Base-by-base conservation (phyloP, 345 rosid species). In the Lepidium africanum region DNA sequence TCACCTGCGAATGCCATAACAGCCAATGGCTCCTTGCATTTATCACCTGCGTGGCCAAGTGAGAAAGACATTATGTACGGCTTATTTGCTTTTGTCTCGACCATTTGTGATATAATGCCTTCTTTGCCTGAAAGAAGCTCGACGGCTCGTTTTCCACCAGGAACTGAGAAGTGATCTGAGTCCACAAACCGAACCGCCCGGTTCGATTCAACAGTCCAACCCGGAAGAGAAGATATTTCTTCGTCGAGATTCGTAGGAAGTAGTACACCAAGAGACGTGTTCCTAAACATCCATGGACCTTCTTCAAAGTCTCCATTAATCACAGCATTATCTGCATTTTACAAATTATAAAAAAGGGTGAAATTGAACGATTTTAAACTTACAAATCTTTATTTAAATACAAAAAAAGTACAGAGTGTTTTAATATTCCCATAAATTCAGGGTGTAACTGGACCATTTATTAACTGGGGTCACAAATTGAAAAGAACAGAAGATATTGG, bases 101-200 rank as follows among this genome's bases (percentile, higher is more conserved):
- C 96, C 95, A 89, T 91, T 55, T 91, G 99, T 0, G 99, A 87
- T 15, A 94, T 86, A 55, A 94, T 91, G 19, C 99, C 99, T 84
- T 94, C 99, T 75, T 94, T 94, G 16, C 99, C 99, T 0, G 97
- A 94, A 14, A 94, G 79, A 50, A 94, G 78, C 75, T 94, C 99
- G 0, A 94, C 19, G 8, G 99, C 99, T 17, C 99, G 83, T 70
- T 91, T 94, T 5, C 96, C 97, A 7, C 71, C 70, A 0, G 99
- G 99, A 43, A 94, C 95, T 0, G 96, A 61, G 78, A 68, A 94
- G 72, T 94, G 99, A 72, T 87, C 65, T 1, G 95, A 89, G 78
- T 94, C 99, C 0, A 94, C 82, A 82, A 78, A 94, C 14, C 99
- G 87, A 5, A 94, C 87, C 0, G 99, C 99, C 63, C 96, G 72